phyloP scores from a whole-genome alignment of 2,329 filamentous ascomycete species.

The Colletotrichum plurivorum region DNA sequence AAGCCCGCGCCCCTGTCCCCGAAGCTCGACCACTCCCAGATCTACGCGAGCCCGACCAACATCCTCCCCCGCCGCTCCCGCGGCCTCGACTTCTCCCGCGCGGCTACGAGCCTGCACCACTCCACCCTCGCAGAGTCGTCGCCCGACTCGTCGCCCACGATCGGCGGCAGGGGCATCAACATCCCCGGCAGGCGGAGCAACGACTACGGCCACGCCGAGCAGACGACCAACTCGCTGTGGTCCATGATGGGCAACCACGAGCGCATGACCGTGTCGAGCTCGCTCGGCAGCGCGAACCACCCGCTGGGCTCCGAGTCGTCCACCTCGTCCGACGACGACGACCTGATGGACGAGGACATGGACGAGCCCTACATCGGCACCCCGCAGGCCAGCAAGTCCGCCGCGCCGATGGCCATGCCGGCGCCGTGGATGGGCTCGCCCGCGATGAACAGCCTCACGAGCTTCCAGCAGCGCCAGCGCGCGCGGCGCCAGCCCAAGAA shows the following conservation, averaged over 20 bases:
- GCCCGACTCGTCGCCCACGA: slow-evolving; percentile 90
- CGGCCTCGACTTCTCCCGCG: slow-evolving; percentile 92
- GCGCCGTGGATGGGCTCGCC: slow-evolving; percentile 80
- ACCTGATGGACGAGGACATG: slow-evolving; percentile 80
- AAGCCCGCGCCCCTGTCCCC: slow-evolving; percentile 83
- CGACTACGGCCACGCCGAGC: slow-evolving; percentile 67
- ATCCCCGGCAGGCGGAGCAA: slow-evolving; percentile 68
- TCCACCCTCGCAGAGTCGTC: slow-evolving; percentile 93
- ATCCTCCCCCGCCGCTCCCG: slow-evolving; percentile 90
- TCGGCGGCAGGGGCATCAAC: slow-evolving; percentile 76
- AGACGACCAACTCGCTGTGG: slow-evolving; percentile 81
- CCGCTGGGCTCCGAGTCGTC: slow-evolving; percentile 83
- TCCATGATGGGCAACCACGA: slow-evolving; percentile 79
- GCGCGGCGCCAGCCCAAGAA: slow-evolving; percentile 77
- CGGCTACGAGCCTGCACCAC: slow-evolving; percentile 94
- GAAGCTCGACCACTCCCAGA: slow-evolving; percentile 86
- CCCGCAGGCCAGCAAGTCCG: slow-evolving; percentile 79
- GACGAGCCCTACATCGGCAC: slow-evolving; percentile 88
- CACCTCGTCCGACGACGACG: slow-evolving; percentile 79
- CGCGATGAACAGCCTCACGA: slow-evolving; percentile 82
- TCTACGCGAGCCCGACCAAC: slow-evolving; percentile 89
- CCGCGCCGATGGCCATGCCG: slow-evolving; percentile 59
- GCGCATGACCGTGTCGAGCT: slow-evolving; percentile 81
- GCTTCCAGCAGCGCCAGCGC: slow-evolving; percentile 84
- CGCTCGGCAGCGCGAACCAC: slow-evolving; percentile 78